Evolutionary conservation across 2,329 filamentous ascomycete species (phyloP).

Genomic region (Neonectria neomacrospora): DNA sequence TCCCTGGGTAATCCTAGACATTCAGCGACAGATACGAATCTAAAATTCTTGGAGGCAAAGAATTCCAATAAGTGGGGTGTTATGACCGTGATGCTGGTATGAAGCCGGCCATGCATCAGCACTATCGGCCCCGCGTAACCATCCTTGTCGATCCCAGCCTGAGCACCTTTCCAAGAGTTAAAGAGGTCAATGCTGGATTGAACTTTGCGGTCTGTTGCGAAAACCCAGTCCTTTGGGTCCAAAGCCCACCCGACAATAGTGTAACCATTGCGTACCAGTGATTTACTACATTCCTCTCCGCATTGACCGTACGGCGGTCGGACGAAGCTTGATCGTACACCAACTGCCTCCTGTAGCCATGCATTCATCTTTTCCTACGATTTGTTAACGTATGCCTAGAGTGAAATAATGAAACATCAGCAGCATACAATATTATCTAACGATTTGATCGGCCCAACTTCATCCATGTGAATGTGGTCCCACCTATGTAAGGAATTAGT

Average conservation of each 20-base stretch:
- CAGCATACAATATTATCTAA: neutral
- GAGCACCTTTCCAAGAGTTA: slow-evolving; percentile 6
- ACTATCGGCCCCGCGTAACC: slow-evolving; percentile 10
- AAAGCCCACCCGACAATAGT: slow-evolving; percentile 12
- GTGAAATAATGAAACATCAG: neutral
- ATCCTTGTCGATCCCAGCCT: slow-evolving; percentile 4
- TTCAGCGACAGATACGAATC: slow-evolving; percentile 10
- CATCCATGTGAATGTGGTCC: neutral
- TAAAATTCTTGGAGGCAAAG: slow-evolving; percentile 5
- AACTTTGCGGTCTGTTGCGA: slow-evolving; percentile 6
- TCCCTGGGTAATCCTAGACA: slow-evolving; percentile 10
- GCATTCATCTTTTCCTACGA: slow-evolving; percentile 5
- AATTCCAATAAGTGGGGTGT: slow-evolving; percentile 11
- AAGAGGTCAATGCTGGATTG: slow-evolving; percentile 12
- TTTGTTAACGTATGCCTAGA: neutral
- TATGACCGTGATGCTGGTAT: slow-evolving; percentile 13
- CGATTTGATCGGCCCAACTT: neutral
- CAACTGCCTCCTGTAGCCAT: neutral
- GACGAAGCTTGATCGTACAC: slow-evolving; percentile 15
- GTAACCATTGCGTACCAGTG: slow-evolving; percentile 9
- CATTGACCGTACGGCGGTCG: slow-evolving; percentile 12
- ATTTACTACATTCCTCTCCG: slow-evolving; percentile 11
- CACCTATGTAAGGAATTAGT: slow-evolving; percentile 3
- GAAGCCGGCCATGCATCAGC: slow-evolving; percentile 14
- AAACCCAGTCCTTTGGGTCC: slow-evolving; percentile 9